Evolutionary conservation across 495 filamentous ascomycete genomes (phyloP).

Genomic region (Aspergillus bertholletiae): DNA sequence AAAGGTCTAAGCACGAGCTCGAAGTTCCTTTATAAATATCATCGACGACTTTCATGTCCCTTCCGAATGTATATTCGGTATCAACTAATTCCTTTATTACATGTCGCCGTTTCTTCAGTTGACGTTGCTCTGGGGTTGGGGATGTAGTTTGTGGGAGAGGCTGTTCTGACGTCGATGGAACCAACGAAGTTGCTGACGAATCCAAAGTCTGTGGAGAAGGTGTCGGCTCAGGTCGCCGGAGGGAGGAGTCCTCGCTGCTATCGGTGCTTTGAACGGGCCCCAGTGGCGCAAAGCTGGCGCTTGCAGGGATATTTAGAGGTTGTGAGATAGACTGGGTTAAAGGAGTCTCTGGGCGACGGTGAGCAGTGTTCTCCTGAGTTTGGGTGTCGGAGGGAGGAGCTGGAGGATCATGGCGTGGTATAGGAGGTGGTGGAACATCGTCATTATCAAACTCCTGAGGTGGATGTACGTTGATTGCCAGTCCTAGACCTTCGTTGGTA

Average conservation of each 20-base stretch:
- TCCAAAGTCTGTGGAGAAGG: conserved; percentile 34
- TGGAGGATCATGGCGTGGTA: conserved; percentile 34
- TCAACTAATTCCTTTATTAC: conserved; percentile 88
- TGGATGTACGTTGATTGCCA: conserved; percentile 34
- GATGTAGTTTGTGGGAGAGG: conserved; percentile 27
- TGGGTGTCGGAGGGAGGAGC: conserved; percentile 21
- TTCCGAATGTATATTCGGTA: conserved; percentile 80
- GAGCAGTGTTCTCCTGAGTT: conserved; percentile 1
- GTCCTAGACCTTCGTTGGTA: conserved; percentile 27
- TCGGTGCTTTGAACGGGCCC: conserved; percentile 55
- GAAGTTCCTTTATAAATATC: conserved; percentile 97
- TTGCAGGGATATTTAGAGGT: conserved; percentile 29
- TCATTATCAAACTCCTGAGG: conserved; percentile 22
- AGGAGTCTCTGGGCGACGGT: conserved; percentile 4
- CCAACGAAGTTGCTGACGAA: conserved; percentile 41
- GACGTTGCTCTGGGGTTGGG: conserved; percentile 53
- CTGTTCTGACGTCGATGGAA: conserved; percentile 28
- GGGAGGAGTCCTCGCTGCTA: conserved; percentile 40
- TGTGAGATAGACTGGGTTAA: conserved; percentile 36
- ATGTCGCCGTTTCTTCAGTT: conserved; percentile 63
- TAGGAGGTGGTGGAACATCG: conserved; percentile 32
- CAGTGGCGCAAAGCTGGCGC: conserved; percentile 49
- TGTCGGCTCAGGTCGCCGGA: conserved; percentile 30
- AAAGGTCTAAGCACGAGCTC: conserved; percentile 74
- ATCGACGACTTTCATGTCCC: conserved; percentile 93